Conservation (phyloP, 2,329 filamentous ascomycete genomes). For the Botrytis medusae region DNA sequence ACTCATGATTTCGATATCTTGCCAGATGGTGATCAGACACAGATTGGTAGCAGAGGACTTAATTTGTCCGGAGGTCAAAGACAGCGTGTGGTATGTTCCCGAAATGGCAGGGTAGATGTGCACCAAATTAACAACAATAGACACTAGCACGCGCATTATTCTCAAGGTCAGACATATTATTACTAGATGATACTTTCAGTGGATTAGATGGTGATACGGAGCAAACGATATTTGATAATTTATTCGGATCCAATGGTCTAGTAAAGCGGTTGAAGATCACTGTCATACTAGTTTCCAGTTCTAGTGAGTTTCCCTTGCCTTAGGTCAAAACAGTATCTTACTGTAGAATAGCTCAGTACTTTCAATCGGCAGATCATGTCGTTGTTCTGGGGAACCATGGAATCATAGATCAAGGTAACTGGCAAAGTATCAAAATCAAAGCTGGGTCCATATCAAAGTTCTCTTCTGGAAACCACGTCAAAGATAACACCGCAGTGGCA, state of each 20-base stretch:
- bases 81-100: conserved; percentile 42
- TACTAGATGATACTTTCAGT: conserved; percentile 51
- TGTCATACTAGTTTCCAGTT: conserved; percentile 47
- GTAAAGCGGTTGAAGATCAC: conserved; percentile 43
- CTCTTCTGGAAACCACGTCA: neutral
- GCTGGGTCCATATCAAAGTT: neutral
- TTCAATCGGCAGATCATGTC: conserved; percentile 44
- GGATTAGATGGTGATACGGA: conserved; percentile 48
- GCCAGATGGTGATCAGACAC: conserved; percentile 41
- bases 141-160: conserved; percentile 51
- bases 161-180: conserved; percentile 41
- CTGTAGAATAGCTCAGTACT: conserved; percentile 39
- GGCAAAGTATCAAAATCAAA: neutral
- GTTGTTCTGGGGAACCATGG: conserved; percentile 37
- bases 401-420: neutral
- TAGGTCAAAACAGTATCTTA: conserved; percentile 10
- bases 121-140: conserved; percentile 6
- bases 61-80: conserved; percentile 48
- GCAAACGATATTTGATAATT: conserved; percentile 44
- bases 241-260: conserved; percentile 46
- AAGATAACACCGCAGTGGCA: conserved; percentile 21
- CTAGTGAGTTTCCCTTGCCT: conserved; percentile 35
- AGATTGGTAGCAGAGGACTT: conserved; percentile 46
- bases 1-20: conserved; percentile 36
- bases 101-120: neutral